These are phyloP conservation scores for Rheum nobile DNA, from an alignment of 148 eudicot genomes.

Conservation along the genomic window DNA sequence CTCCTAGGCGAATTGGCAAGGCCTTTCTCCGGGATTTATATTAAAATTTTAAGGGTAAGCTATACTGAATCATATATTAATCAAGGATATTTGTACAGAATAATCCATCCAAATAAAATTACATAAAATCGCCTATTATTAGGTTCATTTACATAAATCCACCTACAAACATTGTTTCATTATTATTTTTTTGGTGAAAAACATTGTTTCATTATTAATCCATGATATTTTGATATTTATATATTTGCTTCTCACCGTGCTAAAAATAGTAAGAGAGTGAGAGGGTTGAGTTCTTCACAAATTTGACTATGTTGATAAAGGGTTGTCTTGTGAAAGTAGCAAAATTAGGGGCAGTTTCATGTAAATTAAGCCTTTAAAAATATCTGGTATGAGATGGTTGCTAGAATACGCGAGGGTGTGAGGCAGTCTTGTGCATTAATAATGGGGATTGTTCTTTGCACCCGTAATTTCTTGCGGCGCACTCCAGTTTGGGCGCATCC, in stretches of 20 bases:
- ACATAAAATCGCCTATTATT: background rate
- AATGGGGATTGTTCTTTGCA: no score
- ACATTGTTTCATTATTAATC: no score
- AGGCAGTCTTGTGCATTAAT: background rate
- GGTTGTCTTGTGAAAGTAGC: background rate
- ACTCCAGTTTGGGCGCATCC: no score
- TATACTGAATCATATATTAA: background rate
- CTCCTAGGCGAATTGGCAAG: background rate
- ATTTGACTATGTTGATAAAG: background rate
- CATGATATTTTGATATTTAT: no score
- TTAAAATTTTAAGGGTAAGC: background rate
- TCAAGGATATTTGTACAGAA: background rate
- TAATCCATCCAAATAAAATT: background rate
- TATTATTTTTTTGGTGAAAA: no score
- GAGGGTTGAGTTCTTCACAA: no score
- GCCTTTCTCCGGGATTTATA: background rate
- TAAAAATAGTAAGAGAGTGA: background rate
- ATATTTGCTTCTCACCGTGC: no score
- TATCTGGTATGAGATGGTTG: background rate
- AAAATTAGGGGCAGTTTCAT: background rate
- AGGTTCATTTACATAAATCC: background rate
- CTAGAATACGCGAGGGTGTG: constrained; percentile 14
- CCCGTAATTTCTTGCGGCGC: no score
- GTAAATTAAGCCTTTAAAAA: background rate
- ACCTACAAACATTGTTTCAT: no score